Percentiles rank a stretch among this genome's conserved stretches.
phyloP scores from a whole-genome alignment of 108 stramenopile species.

The Cyclotella cryptica region DNA sequence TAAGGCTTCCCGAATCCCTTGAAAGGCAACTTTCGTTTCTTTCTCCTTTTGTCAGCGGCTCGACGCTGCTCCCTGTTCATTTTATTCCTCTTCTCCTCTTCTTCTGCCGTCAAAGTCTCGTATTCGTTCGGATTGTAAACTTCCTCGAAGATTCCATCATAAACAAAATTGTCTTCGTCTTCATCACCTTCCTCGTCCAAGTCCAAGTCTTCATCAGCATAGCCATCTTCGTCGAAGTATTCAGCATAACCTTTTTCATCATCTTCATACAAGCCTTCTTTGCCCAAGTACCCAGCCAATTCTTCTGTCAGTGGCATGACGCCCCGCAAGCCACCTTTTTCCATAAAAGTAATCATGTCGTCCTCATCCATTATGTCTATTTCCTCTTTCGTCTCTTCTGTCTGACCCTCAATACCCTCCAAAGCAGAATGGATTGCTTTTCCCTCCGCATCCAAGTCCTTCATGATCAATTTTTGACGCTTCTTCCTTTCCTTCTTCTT shows the following conservation, averaged over 20 bases:
- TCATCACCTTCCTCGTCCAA: conserved; percentile 56
- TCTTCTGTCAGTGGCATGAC: conserved; percentile 54
- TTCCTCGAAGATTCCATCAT: conserved; percentile 76
- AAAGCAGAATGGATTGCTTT: conserved; percentile 67
- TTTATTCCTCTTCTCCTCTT: conserved; percentile 44
- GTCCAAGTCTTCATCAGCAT: conserved; percentile 37
- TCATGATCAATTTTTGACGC: conserved; percentile 33
- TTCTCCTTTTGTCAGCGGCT: conserved; percentile 70
- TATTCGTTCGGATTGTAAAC: conserved; percentile 54
- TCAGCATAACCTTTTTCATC: conserved; percentile 46
- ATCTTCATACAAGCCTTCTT: conserved; percentile 51
- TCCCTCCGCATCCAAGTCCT: conserved; percentile 70
- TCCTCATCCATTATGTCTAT: conserved; percentile 61
- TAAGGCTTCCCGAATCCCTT: conserved; percentile 68
- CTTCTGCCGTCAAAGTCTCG: conserved; percentile 51
- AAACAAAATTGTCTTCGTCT: conserved; percentile 59
- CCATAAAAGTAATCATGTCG: conserved; percentile 62
- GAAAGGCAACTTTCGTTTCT: conserved; percentile 69
- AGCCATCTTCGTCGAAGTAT: conserved; percentile 45
- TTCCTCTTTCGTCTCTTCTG: conserved; percentile 50
- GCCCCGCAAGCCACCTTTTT: conserved; percentile 58
- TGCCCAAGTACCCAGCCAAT: conserved; percentile 51
- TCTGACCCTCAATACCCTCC: conserved; percentile 60
- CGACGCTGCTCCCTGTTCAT: conserved; percentile 86
- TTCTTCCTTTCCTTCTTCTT: conserved; percentile 54